phyloP scores from a whole-genome alignment of 208 protist species.

The Trypanosoma brucei region DNA sequence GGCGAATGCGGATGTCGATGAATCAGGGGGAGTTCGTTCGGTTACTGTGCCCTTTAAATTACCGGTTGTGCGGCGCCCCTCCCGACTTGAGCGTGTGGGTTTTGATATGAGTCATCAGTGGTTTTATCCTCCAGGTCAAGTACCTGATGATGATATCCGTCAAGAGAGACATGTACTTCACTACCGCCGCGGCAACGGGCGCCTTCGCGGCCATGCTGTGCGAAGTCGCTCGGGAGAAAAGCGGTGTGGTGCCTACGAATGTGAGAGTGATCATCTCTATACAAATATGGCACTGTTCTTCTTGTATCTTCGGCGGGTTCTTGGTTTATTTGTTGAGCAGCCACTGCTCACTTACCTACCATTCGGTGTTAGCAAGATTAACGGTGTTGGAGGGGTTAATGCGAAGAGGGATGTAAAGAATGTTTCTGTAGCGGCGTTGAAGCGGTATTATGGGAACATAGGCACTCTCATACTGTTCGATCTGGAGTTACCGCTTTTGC shows the following conservation, averaged over 20 bases:
- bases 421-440: not conserved
- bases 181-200: not conserved
- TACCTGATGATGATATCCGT: constrained; percentile 91
- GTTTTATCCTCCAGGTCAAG: constrained; percentile 91
- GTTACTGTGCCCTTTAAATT: constrained; percentile 35
- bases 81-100: constrained; percentile 77
- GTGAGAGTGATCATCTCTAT: constrained; percentile 93
- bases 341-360: constrained; percentile 30
- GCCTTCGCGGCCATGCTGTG: no score
- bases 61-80: constrained; percentile 54
- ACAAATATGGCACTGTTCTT: constrained; percentile 92
- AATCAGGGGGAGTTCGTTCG: not conserved
- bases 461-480: constrained; percentile 45
- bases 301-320: constrained; percentile 37
- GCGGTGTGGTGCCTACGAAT: constrained; percentile 71
- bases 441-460: constrained; percentile 23
- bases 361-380: constrained; percentile 8
- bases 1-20: not conserved
- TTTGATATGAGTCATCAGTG: constrained; percentile 95
- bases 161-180: constrained; percentile 7
- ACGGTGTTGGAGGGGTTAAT: not conserved
- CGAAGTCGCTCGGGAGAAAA: not conserved
- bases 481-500: constrained; percentile 37
- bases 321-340: constrained; percentile 42
- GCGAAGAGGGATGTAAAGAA: not conserved